phyloP scores from a whole-genome alignment of 306 rosid species.

The Citrullus amarus region DNA sequence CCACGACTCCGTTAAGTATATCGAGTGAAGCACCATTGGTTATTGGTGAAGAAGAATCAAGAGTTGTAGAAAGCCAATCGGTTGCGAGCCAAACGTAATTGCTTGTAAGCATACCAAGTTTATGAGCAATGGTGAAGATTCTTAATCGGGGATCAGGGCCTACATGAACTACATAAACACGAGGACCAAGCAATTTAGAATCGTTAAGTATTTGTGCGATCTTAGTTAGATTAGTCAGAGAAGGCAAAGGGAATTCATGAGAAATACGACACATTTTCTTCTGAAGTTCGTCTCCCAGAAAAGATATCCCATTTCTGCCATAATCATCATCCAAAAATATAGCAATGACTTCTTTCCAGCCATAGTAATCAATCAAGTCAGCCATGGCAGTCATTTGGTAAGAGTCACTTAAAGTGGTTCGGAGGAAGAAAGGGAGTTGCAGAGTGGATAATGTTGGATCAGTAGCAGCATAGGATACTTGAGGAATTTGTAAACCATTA shows the following conservation, averaged over 20 bases:
- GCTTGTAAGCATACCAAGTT: conserved; percentile 61
- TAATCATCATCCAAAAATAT: conserved; percentile 65
- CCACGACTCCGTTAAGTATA: conserved; percentile 65
- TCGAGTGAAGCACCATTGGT: conserved; percentile 26
- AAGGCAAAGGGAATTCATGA: conserved; percentile 41
- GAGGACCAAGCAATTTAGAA: conserved; percentile 57
- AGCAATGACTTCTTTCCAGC: conserved; percentile 75
- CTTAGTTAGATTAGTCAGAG: conserved; percentile 28
- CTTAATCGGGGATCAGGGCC: conserved; percentile 55
- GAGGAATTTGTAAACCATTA: conserved; percentile 74
- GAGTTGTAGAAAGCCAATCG: conserved; percentile 72
- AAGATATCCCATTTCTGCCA: conserved; percentile 80
- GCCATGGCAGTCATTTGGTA: conserved; percentile 86
- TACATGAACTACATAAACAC: conserved; percentile 72
- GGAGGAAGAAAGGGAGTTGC: conserved; percentile 74
- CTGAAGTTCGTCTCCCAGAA: conserved; percentile 56
- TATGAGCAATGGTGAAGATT: conserved; percentile 47
- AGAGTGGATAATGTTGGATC: conserved; percentile 82
- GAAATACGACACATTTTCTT: conserved; percentile 34
- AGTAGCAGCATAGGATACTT: conserved; percentile 76
- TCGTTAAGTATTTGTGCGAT: conserved; percentile 43
- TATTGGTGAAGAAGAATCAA: conserved; percentile 43
- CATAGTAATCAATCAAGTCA: conserved; percentile 43
- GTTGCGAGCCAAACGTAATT: conserved; percentile 76
- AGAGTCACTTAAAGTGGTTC: conserved; percentile 50